Evolutionary conservation across 208 protist species (phyloP).

Genomic region (Tritrichomonas musculus): DNA sequence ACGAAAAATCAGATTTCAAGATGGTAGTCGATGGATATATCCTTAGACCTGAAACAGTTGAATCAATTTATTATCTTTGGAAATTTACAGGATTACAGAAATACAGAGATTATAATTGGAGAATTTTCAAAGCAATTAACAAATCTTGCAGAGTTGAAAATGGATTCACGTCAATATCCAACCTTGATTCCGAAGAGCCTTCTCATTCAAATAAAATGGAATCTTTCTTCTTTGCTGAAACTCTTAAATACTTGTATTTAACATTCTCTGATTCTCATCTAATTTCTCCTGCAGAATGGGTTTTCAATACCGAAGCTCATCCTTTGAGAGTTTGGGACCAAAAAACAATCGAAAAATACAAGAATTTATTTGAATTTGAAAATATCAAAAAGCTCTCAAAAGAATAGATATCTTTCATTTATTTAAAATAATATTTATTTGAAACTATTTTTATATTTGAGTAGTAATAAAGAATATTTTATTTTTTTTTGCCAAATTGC

Average conservation of each 20-base stretch:
- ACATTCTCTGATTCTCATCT: conserved; percentile 58
- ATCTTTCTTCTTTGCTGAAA: conserved; percentile 74
- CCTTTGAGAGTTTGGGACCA: conserved; percentile 51
- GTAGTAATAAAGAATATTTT: too few species aligned
- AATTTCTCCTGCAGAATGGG: conserved; percentile 66
- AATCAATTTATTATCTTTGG: conserved; percentile 44
- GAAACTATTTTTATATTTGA: too few species aligned
- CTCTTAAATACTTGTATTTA: conserved; percentile 75
- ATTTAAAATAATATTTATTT: too few species aligned
- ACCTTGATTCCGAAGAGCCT: conserved; percentile 41
- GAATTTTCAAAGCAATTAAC: conserved; percentile 62
- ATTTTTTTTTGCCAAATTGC: too few species aligned
- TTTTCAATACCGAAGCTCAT: conserved; percentile 79
- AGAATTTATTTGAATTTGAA: background rate
- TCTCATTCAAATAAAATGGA: conserved; percentile 58
- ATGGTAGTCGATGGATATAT: background rate
- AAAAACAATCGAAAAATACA: background rate
- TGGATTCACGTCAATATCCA: conserved; percentile 51
- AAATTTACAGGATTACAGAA: conserved; percentile 50
- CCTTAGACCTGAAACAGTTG: conserved; percentile 49
- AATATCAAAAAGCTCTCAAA: too few species aligned
- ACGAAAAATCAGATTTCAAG: background rate
- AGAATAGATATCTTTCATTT: too few species aligned
- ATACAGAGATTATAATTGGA: conserved; percentile 66
- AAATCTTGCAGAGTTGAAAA: conserved; percentile 40